phyloP scores from a whole-genome alignment of 1,284 basidiomycete species.

The Marasmius oreades region DNA sequence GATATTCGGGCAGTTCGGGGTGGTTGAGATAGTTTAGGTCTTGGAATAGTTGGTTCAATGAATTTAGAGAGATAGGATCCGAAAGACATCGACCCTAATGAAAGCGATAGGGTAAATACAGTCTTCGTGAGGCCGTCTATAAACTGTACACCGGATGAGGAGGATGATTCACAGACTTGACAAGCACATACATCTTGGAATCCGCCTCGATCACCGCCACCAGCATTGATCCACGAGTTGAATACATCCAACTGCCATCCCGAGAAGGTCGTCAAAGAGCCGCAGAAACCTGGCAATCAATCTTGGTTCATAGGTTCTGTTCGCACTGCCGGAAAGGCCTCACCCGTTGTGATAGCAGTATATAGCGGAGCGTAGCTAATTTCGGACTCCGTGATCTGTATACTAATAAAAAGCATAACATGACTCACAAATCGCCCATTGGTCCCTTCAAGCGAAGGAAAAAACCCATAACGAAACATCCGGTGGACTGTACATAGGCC shows the following conservation, averaged over 20 bases:
- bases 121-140: constrained; percentile 84
- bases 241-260: constrained; percentile 93
- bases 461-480: constrained; percentile 92
- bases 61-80: constrained; percentile 51
- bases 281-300: constrained; percentile 75
- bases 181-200: constrained; percentile 68
- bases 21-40: constrained; percentile 33
- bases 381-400: background rate
- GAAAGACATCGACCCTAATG: constrained; percentile 61
- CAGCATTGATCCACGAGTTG: constrained; percentile 77
- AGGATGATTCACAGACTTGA: constrained; percentile 5
- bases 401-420: background rate
- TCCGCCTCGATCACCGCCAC: constrained; percentile 57
- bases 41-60: constrained; percentile 38
- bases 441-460: constrained; percentile 66
- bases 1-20: constrained; percentile 38
- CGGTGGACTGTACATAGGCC: constrained; percentile 85
- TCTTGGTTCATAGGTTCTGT: background rate
- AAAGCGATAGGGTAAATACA: constrained; percentile 74
- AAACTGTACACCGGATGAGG: constrained; percentile 45
- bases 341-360: constrained; percentile 85
- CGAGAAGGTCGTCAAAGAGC: constrained; percentile 95
- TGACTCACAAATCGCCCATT: constrained; percentile 69
- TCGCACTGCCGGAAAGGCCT: constrained; percentile 10
- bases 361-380: constrained; percentile 84